phyloP scores from a whole-genome alignment of 345 rosid species.

The Syzygium jambos region DNA sequence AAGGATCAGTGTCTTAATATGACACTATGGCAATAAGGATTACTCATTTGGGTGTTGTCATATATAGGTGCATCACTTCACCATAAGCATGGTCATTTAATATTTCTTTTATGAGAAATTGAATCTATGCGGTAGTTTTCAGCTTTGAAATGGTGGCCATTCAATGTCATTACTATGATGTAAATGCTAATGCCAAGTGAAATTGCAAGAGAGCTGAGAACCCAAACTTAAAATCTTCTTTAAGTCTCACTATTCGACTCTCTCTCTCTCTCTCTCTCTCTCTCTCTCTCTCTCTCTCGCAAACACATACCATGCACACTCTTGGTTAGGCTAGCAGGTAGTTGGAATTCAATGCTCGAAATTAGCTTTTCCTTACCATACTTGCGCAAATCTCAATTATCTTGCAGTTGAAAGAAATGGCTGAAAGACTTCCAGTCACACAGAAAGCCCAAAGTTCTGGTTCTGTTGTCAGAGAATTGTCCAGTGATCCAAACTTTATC shows the following conservation, averaged over 20 bases:
- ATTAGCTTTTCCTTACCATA: background rate
- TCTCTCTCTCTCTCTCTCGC: background rate
- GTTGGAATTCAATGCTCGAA: background rate
- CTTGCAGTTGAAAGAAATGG: constrained; percentile 64
- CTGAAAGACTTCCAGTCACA: constrained; percentile 34
- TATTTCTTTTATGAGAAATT: background rate
- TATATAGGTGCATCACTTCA: background rate
- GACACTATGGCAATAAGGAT: background rate
- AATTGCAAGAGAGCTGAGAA: background rate
- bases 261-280: background rate
- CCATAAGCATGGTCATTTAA: background rate
- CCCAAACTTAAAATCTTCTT: background rate
- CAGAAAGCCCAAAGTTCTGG: constrained; percentile 15
- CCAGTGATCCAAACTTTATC: background rate
- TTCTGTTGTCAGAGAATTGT: constrained; percentile 23
- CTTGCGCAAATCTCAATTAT: background rate
- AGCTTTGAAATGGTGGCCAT: background rate
- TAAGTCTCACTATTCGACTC: background rate
- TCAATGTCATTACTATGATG: background rate
- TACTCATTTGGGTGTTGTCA: background rate
- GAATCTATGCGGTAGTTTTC: background rate
- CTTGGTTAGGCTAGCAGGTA: background rate
- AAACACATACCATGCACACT: background rate
- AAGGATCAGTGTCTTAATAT: background rate
- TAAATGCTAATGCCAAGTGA: background rate